These are phyloP conservation scores for Aspergillus felis DNA, from an alignment of 2,329 filamentous ascomycete genomes.

Conservation along the genomic window DNA sequence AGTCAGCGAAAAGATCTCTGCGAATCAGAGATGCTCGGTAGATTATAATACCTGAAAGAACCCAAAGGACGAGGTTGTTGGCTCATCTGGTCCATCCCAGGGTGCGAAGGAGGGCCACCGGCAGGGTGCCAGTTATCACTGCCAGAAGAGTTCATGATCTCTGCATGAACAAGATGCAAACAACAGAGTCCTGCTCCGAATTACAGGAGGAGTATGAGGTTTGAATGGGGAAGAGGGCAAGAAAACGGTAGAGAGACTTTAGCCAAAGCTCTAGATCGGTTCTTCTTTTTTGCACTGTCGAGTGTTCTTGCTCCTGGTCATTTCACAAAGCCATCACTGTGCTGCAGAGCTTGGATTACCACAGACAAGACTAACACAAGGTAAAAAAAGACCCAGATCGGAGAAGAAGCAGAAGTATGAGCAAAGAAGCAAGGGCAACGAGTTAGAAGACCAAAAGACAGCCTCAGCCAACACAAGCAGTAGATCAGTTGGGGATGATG, in stretches of 20 bases:
- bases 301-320: constrained; percentile 20
- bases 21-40: neutral
- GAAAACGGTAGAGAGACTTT: constrained; percentile 4
- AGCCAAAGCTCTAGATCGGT: constrained; percentile 11
- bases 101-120: constrained; percentile 39
- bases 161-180: constrained; percentile 16
- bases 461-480: constrained; percentile 14
- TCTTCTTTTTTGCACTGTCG: constrained; percentile 21
- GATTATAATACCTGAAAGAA: constrained; percentile 39
- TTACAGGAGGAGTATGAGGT: neutral
- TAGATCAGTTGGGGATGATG: constrained; percentile 21
- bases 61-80: constrained; percentile 42
- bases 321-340: constrained; percentile 28
- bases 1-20: constrained; percentile 6
- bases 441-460: neutral
- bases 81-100: constrained; percentile 41
- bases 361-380: neutral
- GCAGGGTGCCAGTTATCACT: constrained; percentile 42
- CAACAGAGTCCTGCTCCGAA: constrained; percentile 1
- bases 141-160: constrained; percentile 40
- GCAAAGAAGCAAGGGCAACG: neutral
- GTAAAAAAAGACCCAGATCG: neutral
- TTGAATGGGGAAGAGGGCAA: neutral
- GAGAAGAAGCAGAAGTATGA: neutral
- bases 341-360: constrained; percentile 7